Evolutionary conservation across 208 protist species (phyloP), one percentile per base, ranked within the genome.

Genomic region (Zelonia costaricensis): DNA sequence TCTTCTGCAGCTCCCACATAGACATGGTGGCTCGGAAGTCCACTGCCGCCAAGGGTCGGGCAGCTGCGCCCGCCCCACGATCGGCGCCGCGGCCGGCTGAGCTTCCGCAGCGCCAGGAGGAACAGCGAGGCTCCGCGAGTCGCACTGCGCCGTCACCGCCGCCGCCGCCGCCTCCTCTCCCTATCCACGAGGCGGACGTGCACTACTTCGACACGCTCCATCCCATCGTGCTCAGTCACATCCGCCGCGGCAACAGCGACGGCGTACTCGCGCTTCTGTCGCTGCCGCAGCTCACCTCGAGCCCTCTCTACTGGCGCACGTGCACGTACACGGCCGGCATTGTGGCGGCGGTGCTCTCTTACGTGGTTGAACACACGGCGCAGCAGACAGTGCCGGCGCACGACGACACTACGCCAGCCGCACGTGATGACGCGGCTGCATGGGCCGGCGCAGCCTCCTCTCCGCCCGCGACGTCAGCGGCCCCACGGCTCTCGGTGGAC

Each of bases 321-420:
- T 94, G 88, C 63, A 88, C 73, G 15, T 94, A 94, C 60, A 67
- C 58, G 4, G 74, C 57, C 15, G 88, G 84, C 0, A 64, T 94
- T 39, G 74, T 72, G 15, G 76, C 81, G 8, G 74, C 81, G 4
- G 44, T 87, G 33, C 56, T 90, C 35, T 30, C 25, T n/a, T 54
- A 72, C 40, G 58, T 49, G n/a, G 48, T 83, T 6, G 40, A 62
- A 48, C 55, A 74, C 38, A 63, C 64, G 1, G 55, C 39, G 12
- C 61, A 68, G 27, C 20, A 39, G 22, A 57, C 27, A 0, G 60
- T 63, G 13, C 6, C 23, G 10, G 20, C 52, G 56, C 16, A 33
- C 25, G 0, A 22, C 16, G 16, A 23, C 13, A 58, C 47, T 20
- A 20, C 25, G 2, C 7, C n/a, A 8, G 13, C 18, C 7, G 16